Percentiles rank a stretch among this genome's conserved stretches.
These are phyloP conservation scores for Schoenoplectus tabernaemontani DNA, from an alignment of 202 grass and related monocot species.

Conservation along the genomic window DNA sequence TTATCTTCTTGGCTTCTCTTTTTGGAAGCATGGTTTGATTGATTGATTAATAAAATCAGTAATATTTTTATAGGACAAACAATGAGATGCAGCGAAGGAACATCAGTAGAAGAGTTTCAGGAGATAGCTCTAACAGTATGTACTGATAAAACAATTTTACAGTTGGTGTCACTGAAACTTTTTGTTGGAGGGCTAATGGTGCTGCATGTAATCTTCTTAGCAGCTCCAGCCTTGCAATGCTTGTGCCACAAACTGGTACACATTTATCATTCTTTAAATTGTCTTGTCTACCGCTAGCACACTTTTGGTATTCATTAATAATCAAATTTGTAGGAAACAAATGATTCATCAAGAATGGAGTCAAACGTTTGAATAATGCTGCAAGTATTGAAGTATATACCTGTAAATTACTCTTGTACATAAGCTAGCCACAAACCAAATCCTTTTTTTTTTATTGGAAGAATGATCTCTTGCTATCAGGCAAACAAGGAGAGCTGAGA, in stretches of 20 bases:
- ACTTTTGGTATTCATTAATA: neutral
- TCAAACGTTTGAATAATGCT: neutral
- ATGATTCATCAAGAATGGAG: neutral
- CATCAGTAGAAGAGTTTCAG: constrained; percentile 38
- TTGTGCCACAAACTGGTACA: constrained; percentile 44
- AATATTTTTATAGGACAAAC: constrained; percentile 26
- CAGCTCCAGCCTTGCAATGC: constrained; percentile 29
- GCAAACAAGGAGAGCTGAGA: no score
- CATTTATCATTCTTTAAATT: neutral
- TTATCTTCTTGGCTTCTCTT: no score
- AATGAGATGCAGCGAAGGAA: constrained; percentile 29
- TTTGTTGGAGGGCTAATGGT: constrained; percentile 42
- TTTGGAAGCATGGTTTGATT: neutral
- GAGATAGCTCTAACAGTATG: neutral
- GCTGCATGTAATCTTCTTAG: constrained; percentile 42
- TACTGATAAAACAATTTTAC: constrained; percentile 21
- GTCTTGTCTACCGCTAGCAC: neutral
- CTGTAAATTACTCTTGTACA: neutral
- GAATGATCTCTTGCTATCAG: no score
- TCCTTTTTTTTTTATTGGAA: neutral
- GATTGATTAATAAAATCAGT: neutral
- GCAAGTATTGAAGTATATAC: neutral
- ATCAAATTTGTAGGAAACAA: constrained; percentile 25
- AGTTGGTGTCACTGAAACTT: constrained; percentile 44
- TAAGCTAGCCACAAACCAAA: neutral